Percentiles rank a stretch among this genome's conserved stretches.
Conservation (phyloP, 176 grass and related monocot species). For the Carex pumila region DNA sequence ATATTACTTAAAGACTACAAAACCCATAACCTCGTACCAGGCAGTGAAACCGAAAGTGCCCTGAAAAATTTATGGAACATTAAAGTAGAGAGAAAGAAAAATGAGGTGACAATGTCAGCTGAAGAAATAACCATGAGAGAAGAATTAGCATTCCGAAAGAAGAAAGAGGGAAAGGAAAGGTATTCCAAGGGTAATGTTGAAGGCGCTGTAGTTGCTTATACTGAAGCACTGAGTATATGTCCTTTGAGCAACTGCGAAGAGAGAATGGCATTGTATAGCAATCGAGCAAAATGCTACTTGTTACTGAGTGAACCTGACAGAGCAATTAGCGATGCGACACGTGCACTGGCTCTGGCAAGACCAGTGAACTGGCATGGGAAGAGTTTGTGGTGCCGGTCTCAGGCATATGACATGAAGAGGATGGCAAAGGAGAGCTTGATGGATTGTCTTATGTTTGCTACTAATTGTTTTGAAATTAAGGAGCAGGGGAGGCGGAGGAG, state of each 20-base stretch:
- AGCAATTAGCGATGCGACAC: constrained; percentile 72
- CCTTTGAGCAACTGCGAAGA: constrained; percentile 44
- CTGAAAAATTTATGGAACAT: constrained; percentile 32
- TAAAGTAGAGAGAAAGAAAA: constrained; percentile 46
- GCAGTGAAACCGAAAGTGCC: constrained; percentile 25
- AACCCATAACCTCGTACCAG: neutral
- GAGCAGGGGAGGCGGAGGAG: neutral
- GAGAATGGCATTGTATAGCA: constrained; percentile 70
- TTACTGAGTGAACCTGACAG: constrained; percentile 39
- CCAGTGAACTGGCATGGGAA: constrained; percentile 55
- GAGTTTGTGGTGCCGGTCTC: constrained; percentile 78
- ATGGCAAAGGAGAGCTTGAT: constrained; percentile 97
- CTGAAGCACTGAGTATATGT: constrained; percentile 56
- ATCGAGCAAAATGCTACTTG: constrained; percentile 63
- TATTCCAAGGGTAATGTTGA: constrained; percentile 52
- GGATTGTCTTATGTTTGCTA: constrained; percentile 67
- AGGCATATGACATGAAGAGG: constrained; percentile 87
- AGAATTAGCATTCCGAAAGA: constrained; percentile 43
- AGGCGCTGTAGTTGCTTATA: constrained; percentile 42
- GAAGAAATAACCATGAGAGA: constrained; percentile 31
- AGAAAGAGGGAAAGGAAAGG: constrained; percentile 56
- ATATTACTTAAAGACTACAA: constrained; percentile 33
- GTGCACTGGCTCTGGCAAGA: constrained; percentile 59
- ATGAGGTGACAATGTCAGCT: constrained; percentile 35
- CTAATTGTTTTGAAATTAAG: constrained; percentile 33